phyloP scores from a whole-genome alignment of 495 filamentous ascomycete species.

The Tuber magnatum region DNA sequence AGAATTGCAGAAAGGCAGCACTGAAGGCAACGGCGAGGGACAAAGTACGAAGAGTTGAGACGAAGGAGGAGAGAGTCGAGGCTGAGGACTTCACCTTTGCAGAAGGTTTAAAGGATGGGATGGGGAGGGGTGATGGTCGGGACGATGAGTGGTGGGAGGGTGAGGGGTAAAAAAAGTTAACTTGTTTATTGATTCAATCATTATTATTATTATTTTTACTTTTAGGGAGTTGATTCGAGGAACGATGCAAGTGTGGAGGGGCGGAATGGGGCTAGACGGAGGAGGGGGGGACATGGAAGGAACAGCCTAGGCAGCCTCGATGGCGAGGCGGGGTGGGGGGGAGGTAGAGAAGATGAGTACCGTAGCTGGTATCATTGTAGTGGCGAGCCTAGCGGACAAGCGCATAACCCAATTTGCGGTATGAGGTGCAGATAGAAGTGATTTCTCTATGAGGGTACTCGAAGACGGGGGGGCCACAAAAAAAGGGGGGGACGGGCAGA shows the following conservation, averaged over 20 bases:
- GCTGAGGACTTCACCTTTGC: neutral
- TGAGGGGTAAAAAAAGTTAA: constrained; percentile 33
- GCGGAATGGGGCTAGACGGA: constrained; percentile 9
- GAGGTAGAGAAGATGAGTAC: neutral
- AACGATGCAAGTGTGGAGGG: constrained; percentile 30
- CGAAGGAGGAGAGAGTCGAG: constrained; percentile 13
- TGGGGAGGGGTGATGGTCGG: constrained; percentile 18
- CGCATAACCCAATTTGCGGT: neutral
- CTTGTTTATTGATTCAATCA: constrained; percentile 14
- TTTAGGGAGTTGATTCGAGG: constrained; percentile 16
- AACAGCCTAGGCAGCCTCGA: neutral
- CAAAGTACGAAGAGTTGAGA: constrained; percentile 18
- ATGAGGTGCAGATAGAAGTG: neutral
- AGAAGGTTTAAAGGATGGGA: constrained; percentile 19
- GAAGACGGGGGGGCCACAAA: neutral
- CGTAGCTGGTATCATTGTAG: neutral
- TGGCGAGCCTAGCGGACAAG: neutral
- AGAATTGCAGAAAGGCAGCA: constrained; percentile 24
- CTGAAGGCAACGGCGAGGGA: constrained; percentile 21
- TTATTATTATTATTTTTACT: neutral
- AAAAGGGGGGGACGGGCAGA: neutral
- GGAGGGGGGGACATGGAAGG: neutral
- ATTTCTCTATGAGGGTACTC: neutral
- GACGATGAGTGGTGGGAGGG: constrained; percentile 29
- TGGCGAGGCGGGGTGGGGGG: neutral